phyloP scores from a whole-genome alignment of 2,329 filamentous ascomycete species.

The Fusarium temperatum region DNA sequence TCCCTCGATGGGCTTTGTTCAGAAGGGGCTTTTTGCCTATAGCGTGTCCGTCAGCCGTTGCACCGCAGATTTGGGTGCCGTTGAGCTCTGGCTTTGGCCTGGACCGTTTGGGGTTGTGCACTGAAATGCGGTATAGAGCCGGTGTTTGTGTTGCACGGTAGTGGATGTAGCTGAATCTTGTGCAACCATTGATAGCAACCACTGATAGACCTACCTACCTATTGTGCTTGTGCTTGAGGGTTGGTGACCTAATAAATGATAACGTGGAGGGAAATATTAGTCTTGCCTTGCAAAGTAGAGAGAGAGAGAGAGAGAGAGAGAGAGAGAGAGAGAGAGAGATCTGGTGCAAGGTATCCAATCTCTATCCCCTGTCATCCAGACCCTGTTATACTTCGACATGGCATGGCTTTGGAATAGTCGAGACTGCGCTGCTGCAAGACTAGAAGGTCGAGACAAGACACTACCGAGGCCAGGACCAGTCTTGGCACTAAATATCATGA shows the following conservation, averaged over 20 bases:
- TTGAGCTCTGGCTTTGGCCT: neutral
- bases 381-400: conserved; percentile 18
- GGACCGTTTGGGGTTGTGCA: conserved; percentile 19
- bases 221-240: neutral
- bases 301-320: neutral
- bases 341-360: neutral
- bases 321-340: neutral
- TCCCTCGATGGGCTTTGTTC: conserved; percentile 15
- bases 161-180: neutral
- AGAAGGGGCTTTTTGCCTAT: conserved; percentile 19
- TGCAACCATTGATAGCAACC: neutral
- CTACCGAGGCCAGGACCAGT: conserved; percentile 26
- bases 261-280: neutral
- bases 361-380: conserved; percentile 13
- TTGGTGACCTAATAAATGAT: neutral
- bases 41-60: conserved; percentile 11
- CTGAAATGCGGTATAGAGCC: neutral
- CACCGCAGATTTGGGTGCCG: conserved; percentile 8
- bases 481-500: conserved; percentile 3
- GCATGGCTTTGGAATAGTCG: conserved; percentile 23
- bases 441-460: conserved; percentile 31
- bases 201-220: neutral
- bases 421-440: conserved; percentile 18
- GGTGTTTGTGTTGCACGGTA: conserved; percentile 9
- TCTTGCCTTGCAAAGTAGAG: neutral